A percentile compares a stretch with the other conserved stretches of the same genome.
These are phyloP conservation scores for Acorus calamus DNA, from an alignment of 106 monocot genomes.

Conservation along the genomic window DNA sequence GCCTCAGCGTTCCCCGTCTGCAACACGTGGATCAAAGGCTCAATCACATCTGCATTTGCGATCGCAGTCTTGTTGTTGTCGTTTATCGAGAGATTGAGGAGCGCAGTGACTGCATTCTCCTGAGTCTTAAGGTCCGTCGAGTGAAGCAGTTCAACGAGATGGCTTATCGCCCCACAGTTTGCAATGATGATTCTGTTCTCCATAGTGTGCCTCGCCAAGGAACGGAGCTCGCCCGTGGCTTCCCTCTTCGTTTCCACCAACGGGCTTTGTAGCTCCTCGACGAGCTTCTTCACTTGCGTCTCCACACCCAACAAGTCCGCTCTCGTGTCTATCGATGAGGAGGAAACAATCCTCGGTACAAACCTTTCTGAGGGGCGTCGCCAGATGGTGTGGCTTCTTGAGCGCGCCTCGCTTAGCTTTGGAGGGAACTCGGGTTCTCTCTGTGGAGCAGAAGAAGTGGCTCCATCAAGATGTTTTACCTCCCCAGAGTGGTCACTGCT, in stretches of 20 bases:
- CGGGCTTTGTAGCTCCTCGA: conserved; percentile 67
- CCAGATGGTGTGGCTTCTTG: conserved; percentile 48
- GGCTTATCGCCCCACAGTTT: conserved; percentile 58
- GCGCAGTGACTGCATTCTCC: conserved; percentile 83
- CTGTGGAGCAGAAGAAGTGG: conserved; percentile 15
- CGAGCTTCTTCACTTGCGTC: conserved; percentile 34
- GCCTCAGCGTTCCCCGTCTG: conserved; percentile 81
- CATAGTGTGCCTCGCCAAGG: conserved; percentile 71
- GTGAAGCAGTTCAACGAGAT: conserved; percentile 54
- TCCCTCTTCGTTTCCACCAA: conserved; percentile 47
- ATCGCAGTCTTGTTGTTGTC: conserved; percentile 85
- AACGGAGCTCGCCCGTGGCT: conserved; percentile 53
- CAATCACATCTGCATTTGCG: conserved; percentile 69
- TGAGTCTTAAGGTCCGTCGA: conserved; percentile 58
- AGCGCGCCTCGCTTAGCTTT: conserved; percentile 25
- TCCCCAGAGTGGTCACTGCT: conserved; percentile 43
- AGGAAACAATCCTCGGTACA: conserved; percentile 44
- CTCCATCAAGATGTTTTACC: conserved; percentile 17
- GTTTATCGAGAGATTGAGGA: conserved; percentile 86
- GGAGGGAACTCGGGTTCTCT: conserved; percentile 23
- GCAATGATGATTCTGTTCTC: conserved; percentile 79
- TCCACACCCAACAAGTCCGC: conserved; percentile 52
- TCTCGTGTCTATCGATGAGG: conserved; percentile 40
- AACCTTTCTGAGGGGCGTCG: conserved; percentile 45
- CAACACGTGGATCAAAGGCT: conserved; percentile 83